phyloP scores from a whole-genome alignment of 2,329 filamentous ascomycete genomes.

The Cadophora gregata region DNA sequence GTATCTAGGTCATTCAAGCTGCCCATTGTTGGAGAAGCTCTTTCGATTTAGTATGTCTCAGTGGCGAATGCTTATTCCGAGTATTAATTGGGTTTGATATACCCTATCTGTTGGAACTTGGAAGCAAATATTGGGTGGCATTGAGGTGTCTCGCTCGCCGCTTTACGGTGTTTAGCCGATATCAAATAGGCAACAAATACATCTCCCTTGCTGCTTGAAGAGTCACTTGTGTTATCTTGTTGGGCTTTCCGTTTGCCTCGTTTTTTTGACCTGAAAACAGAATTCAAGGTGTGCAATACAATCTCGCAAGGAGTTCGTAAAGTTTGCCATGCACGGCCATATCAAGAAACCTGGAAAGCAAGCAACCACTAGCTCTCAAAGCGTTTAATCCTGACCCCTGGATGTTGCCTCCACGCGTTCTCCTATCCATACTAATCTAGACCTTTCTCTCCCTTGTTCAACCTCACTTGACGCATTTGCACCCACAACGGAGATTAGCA shows the following conservation, averaged over 20 bases:
- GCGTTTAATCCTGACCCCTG: neutral
- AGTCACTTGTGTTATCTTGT: neutral
- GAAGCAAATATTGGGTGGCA: neutral
- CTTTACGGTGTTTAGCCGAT: conserved; percentile 9
- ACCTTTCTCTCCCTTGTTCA: neutral
- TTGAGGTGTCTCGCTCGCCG: neutral
- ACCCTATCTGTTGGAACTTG: neutral
- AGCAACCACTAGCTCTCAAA: conserved; percentile 5
- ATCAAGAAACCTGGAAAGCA: conserved; percentile 10
- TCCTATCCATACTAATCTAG: neutral
- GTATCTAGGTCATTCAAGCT: conserved; percentile 28
- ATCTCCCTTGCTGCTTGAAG: neutral
- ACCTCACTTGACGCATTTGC: neutral
- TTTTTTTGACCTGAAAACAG: neutral
- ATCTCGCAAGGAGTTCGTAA: neutral
- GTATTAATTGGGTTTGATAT: neutral
- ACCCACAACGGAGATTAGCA: conserved; percentile 2
- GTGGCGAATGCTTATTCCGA: neutral
- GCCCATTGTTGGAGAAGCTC: conserved; percentile 33
- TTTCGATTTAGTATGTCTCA: neutral
- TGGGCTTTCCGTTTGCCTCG: neutral
- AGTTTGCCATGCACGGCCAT: neutral
- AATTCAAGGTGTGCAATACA: neutral
- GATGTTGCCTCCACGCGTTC: neutral
- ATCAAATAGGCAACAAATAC: neutral